These are phyloP conservation scores for Uromyces viciae-fabae DNA, from an alignment of 1,284 basidiomycete genomes.

Conservation along the genomic window DNA sequence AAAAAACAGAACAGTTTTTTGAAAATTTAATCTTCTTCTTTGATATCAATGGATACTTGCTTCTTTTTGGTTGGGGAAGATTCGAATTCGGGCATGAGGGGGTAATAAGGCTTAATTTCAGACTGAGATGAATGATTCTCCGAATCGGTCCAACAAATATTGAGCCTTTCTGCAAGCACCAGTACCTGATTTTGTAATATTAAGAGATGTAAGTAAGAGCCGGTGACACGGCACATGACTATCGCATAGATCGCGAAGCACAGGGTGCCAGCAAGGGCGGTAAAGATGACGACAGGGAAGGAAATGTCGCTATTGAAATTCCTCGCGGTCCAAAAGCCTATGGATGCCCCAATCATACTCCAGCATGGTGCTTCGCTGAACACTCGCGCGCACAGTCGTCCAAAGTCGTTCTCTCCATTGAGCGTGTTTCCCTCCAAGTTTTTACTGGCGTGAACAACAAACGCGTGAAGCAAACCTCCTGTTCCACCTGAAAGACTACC, in stretches of 20 bases:
- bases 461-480: conserved; percentile 40
- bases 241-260: conserved; percentile 17
- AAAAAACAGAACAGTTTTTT: too few relatives aligned
- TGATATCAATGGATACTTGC: conserved; percentile 10
- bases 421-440: not conserved
- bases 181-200: conserved; percentile 42
- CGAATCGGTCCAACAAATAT: conserved; percentile 1
- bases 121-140: not conserved
- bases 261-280: conserved; percentile 21
- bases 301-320: not conserved
- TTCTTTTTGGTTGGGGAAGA: not conserved
- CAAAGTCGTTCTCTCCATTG: not conserved
- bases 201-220: conserved; percentile 25
- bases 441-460: not conserved
- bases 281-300: conserved; percentile 19
- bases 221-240: conserved; percentile 19
- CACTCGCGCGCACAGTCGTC: not conserved
- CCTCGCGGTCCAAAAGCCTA: conserved; percentile 23
- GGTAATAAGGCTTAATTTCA: not conserved
- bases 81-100: conserved; percentile 21
- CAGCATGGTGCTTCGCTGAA: conserved; percentile 34
- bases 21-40: not conserved
- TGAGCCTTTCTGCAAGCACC: conserved; percentile 20
- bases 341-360: conserved; percentile 16
- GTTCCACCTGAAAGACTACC: conserved; percentile 20